These are phyloP conservation scores for Neocucurbitaria cava DNA, from an alignment of 2,329 filamentous ascomycete species.

Conservation along the genomic window DNA sequence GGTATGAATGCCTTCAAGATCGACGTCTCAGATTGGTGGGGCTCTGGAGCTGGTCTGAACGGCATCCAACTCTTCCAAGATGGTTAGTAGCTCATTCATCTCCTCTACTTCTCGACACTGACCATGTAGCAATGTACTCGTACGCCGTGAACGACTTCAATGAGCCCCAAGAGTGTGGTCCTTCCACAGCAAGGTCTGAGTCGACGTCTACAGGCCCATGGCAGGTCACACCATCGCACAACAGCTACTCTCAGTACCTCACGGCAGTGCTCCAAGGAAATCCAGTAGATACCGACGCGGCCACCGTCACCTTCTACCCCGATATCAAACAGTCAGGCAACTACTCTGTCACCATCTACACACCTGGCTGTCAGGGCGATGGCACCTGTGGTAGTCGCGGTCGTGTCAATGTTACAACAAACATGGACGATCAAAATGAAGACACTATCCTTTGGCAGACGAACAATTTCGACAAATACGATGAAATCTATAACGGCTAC, in stretches of 20 bases:
- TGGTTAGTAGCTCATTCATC: slow-evolving; percentile 41
- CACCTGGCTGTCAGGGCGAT: slow-evolving; percentile 86
- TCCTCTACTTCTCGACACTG: neutral
- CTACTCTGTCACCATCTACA: slow-evolving; percentile 90
- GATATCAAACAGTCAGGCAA: slow-evolving; percentile 89
- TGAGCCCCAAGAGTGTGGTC: slow-evolving; percentile 77
- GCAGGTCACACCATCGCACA: slow-evolving; percentile 69
- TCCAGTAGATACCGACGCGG: slow-evolving; percentile 63
- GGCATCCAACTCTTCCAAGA: slow-evolving; percentile 89
- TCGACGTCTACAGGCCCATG: slow-evolving; percentile 78
- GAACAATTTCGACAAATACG: slow-evolving; percentile 96
- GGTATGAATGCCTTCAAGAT: slow-evolving; percentile 88
- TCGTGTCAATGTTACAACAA: slow-evolving; percentile 79
- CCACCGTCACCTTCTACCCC: slow-evolving; percentile 79
- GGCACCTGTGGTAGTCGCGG: slow-evolving; percentile 78
- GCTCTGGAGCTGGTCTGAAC: slow-evolving; percentile 80
- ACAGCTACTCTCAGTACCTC: slow-evolving; percentile 79
- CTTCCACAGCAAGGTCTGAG: slow-evolving; percentile 62
- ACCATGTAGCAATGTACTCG: slow-evolving; percentile 70
- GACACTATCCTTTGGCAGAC: slow-evolving; percentile 79
- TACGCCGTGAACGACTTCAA: slow-evolving; percentile 91
- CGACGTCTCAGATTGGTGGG: slow-evolving; percentile 88
- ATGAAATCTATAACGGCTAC: slow-evolving; percentile 85
- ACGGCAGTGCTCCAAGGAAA: slow-evolving; percentile 67
- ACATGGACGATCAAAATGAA: slow-evolving; percentile 61